phyloP scores from a whole-genome alignment of 2,329 filamentous ascomycete genomes.

The Orbilia blumenaviensis region DNA sequence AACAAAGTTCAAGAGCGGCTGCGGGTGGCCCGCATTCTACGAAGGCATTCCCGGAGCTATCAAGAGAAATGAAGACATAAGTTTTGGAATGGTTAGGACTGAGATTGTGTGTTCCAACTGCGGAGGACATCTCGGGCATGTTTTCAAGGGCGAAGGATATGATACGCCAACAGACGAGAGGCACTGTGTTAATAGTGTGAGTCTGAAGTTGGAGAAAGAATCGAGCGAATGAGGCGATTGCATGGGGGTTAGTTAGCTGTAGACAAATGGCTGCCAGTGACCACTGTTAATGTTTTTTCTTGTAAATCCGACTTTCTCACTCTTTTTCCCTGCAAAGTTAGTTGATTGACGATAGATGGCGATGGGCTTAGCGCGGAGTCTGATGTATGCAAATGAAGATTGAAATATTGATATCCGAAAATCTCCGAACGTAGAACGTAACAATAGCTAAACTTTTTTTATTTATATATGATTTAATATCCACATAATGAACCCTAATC shows the following conservation, averaged over 20 bases:
- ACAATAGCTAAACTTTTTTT: no score
- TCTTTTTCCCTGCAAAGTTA: not conserved
- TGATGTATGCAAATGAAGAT: not conserved
- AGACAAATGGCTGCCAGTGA: constrained; percentile 59
- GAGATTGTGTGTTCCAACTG: constrained; percentile 97
- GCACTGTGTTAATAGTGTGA: constrained; percentile 95
- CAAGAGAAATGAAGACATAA: constrained; percentile 77
- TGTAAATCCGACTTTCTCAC: not conserved
- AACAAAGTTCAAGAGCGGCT: constrained; percentile 96
- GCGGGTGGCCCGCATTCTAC: constrained; percentile 98
- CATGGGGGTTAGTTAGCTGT: no score
- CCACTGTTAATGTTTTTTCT: not conserved
- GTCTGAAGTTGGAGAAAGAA: constrained; percentile 78
- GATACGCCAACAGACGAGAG: constrained; percentile 89
- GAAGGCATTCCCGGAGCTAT: constrained; percentile 93
- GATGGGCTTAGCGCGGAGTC: constrained; percentile 11
- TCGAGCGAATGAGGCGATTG: no score
- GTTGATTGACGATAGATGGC: not conserved
- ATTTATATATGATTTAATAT: no score
- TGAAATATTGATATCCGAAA: not conserved
- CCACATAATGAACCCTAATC: no score
- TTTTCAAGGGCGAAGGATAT: constrained; percentile 89
- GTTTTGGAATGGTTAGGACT: constrained; percentile 82
- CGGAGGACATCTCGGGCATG: constrained; percentile 88
- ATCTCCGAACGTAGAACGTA: no score